Percentiles rank a stretch among this genome's conserved stretches.
phyloP scores from a whole-genome alignment of 2,329 filamentous ascomycete species.

The Fusarium pseudonygamai region DNA sequence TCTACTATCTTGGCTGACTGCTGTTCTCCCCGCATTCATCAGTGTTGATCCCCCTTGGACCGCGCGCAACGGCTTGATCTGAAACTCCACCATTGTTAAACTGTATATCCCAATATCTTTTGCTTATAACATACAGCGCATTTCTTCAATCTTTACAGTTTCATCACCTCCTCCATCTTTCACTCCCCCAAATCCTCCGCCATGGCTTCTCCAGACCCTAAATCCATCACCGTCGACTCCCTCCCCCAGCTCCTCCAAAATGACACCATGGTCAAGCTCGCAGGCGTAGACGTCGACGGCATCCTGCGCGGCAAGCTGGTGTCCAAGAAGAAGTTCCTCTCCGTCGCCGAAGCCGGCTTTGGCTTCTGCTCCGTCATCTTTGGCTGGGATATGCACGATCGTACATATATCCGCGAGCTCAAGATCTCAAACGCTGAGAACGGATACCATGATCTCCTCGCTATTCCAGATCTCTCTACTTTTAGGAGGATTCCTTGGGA shows the following conservation, averaged over 20 bases:
- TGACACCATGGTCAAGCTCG: conserved; percentile 86
- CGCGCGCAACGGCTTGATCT: conserved; percentile 2
- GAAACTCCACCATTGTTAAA: not conserved
- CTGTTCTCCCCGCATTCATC: not conserved
- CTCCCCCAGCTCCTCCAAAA: conserved; percentile 73
- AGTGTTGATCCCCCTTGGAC: not conserved
- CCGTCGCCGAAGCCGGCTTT: conserved; percentile 81
- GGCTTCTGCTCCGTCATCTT: conserved; percentile 96
- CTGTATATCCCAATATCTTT: not conserved
- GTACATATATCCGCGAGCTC: conserved; percentile 86
- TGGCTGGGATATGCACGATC: conserved; percentile 97
- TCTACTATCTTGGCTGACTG: too few relatives aligned
- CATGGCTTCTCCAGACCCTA: conserved; percentile 43
- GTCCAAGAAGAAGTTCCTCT: conserved; percentile 92
- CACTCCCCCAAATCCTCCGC: too few relatives aligned
- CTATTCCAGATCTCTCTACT: conserved; percentile 78
- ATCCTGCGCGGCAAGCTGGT: conserved; percentile 89
- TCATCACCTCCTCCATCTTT: not conserved
- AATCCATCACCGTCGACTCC: conserved; percentile 66
- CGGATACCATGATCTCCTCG: conserved; percentile 86
- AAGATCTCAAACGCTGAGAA: conserved; percentile 90
- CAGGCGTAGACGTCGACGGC: conserved; percentile 87
- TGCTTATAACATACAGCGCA: not conserved
- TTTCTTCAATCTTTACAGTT: not conserved
- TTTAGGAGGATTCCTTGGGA: conserved; percentile 94